Evolutionary conservation across 805 yeast genomes (phyloP).

Genomic region (Zygosaccharomyces siamensis): DNA sequence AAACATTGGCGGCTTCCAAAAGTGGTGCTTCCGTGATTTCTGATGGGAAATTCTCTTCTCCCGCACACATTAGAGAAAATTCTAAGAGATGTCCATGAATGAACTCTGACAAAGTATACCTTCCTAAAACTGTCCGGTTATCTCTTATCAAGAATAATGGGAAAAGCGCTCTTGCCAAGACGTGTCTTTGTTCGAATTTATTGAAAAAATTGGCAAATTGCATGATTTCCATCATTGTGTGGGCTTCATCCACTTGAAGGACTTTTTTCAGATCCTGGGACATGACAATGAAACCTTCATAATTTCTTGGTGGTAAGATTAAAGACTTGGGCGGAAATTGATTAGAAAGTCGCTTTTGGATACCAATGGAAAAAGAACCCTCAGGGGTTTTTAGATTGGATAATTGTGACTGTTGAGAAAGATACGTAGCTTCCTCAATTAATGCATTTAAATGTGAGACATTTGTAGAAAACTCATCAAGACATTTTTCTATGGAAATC

Average conservation of each 20-base stretch:
- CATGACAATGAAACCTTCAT: constrained; percentile 28
- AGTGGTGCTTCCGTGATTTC: constrained; percentile 22
- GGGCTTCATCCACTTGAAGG: constrained; percentile 31
- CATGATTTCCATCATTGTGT: constrained; percentile 30
- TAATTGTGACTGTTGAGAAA: neutral
- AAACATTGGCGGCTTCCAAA: constrained; percentile 45
- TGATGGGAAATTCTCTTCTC: constrained; percentile 3
- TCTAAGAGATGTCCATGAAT: constrained; percentile 42
- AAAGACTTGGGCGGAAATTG: constrained; percentile 42
- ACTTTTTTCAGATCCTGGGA: constrained; percentile 39
- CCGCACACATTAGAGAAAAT: constrained; percentile 25
- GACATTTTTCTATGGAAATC: constrained; percentile 26
- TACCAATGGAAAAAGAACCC: constrained; percentile 43
- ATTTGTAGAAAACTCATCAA: constrained; percentile 15
- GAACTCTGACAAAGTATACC: constrained; percentile 37
- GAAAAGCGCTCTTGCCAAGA: constrained; percentile 56
- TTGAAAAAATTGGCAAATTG: constrained; percentile 36
- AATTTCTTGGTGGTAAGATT: constrained; percentile 32
- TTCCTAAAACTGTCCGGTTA: constrained; percentile 55
- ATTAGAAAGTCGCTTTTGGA: constrained; percentile 46
- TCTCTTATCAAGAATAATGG: constrained; percentile 61
- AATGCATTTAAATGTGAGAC: constrained; percentile 14
- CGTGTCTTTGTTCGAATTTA: constrained; percentile 34
- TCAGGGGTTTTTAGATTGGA: constrained; percentile 10
- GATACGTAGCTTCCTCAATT: constrained; percentile 10